These are phyloP conservation scores for Cladosporium cucumerinum DNA, from an alignment of 2,329 filamentous ascomycete genomes.

Conservation along the genomic window DNA sequence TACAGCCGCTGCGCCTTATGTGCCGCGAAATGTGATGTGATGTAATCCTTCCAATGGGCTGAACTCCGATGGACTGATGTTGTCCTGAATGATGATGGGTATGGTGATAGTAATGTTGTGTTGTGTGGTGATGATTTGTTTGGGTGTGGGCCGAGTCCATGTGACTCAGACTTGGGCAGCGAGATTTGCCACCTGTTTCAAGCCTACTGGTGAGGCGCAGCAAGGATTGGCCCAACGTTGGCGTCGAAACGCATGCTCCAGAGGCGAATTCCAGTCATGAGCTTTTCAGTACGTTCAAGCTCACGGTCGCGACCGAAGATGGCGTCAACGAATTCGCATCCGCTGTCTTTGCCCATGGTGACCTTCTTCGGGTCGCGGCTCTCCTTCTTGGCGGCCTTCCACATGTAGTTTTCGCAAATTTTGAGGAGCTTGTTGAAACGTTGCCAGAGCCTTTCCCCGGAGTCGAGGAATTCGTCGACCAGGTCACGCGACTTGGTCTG, in stretches of 20 bases:
- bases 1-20: conserved; percentile 14
- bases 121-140: conserved; percentile 3
- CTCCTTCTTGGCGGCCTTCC: conserved; percentile 76
- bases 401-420: conserved; percentile 91
- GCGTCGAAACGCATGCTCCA: conserved; percentile 95
- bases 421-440: conserved; percentile 85
- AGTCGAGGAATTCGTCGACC: conserved; percentile 85
- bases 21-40: conserved; percentile 8
- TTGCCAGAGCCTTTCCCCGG: conserved; percentile 79
- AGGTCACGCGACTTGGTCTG: conserved; percentile 71
- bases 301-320: conserved; percentile 91
- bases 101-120: conserved; percentile 4
- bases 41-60: conserved; percentile 8
- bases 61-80: conserved; percentile 11
- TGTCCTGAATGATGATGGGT: conserved; percentile 4
- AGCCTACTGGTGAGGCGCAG: conserved; percentile 10
- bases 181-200: conserved; percentile 5
- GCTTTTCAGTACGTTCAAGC: conserved; percentile 82
- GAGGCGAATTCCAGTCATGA: conserved; percentile 82
- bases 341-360: conserved; percentile 85
- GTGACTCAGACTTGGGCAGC: conserved; percentile 13
- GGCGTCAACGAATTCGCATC: conserved; percentile 91
- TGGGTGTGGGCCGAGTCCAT: not conserved
- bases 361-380: conserved; percentile 58
- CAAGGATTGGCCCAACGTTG: conserved; percentile 87